Conservation (phyloP, 805 yeast genomes). For the Yarrowia sp. region DNA sequence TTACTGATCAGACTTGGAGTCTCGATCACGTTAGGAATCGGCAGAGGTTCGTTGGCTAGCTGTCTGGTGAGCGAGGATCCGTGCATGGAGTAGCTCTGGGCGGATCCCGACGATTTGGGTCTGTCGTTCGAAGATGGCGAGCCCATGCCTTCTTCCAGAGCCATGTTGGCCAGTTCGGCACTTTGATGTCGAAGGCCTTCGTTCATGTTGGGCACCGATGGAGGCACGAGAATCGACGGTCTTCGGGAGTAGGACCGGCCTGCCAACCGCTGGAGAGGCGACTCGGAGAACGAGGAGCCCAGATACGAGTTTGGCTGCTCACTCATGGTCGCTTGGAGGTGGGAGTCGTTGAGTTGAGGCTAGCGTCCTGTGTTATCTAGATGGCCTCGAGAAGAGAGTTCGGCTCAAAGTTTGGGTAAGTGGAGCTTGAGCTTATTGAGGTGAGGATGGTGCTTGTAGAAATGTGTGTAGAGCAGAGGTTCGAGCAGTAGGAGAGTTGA, state of each 20-base stretch:
- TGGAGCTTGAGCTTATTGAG: not conserved
- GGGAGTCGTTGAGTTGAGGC: conserved; percentile 6
- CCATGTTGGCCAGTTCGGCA: conserved; percentile 28
- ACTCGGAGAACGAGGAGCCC: conserved; percentile 37
- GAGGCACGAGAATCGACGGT: conserved; percentile 19
- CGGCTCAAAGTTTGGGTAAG: not conserved
- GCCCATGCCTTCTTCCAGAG: conserved; percentile 32
- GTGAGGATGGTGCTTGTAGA: no score
- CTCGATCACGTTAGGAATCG: conserved; percentile 24
- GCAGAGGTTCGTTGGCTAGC: conserved; percentile 23
- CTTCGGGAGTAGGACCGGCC: conserved; percentile 36
- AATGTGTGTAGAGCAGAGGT: no score
- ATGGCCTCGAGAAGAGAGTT: conserved; percentile 35
- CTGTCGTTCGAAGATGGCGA: not conserved
- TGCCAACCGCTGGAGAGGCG: conserved; percentile 35
- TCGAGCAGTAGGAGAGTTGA: no score
- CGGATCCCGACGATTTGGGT: conserved; percentile 15
- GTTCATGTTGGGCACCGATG: conserved; percentile 31
- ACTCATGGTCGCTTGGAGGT: conserved; percentile 1
- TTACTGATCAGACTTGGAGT: not conserved
- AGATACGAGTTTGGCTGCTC: conserved; percentile 27
- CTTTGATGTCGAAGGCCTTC: conserved; percentile 35
- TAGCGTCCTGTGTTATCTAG: conserved; percentile 11
- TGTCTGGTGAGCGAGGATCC: conserved; percentile 26
- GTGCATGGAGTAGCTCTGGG: conserved; percentile 9